Evolutionary conservation across 306 rosid species (phyloP).

Genomic region (Prunus padus): DNA sequence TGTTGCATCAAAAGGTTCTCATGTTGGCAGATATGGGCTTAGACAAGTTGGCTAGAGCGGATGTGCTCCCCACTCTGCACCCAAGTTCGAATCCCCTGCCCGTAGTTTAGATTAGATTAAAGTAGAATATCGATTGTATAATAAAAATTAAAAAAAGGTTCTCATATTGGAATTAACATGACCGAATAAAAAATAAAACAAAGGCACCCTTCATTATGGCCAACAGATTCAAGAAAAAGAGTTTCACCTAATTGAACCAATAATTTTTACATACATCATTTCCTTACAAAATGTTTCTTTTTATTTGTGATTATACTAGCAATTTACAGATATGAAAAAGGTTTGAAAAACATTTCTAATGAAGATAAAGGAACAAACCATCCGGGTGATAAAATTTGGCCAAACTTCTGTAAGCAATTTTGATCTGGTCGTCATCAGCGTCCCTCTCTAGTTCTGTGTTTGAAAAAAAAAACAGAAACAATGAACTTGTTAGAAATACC

Average conservation of each 20-base stretch:
- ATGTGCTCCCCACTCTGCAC: too few species aligned
- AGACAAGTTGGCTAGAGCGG: too few species aligned
- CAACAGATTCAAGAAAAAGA: not conserved
- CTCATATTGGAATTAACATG: too few species aligned
- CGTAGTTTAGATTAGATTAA: too few species aligned
- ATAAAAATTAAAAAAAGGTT: too few species aligned
- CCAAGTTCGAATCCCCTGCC: too few species aligned
- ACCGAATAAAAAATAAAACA: too few species aligned
- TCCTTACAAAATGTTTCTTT: not conserved
- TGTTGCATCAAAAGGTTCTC: not conserved
- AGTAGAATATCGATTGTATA: too few species aligned
- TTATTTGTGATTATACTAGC: not conserved
- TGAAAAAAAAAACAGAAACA: constrained; percentile 17
- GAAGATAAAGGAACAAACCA: constrained; percentile 53
- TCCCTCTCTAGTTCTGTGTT: constrained; percentile 72
- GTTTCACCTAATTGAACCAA: not conserved
- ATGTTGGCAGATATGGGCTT: too few species aligned
- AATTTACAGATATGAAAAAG: not conserved
- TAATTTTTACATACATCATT: not conserved
- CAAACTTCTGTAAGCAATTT: constrained; percentile 81
- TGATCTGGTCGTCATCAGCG: constrained; percentile 85
- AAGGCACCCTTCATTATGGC: too few species aligned
- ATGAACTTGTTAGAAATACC: not conserved
- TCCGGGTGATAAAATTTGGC: constrained; percentile 98
- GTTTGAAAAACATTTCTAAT: not conserved